Conservation (phyloP, 352 stramenopile species). For the Globisporangium abappressorium region DNA sequence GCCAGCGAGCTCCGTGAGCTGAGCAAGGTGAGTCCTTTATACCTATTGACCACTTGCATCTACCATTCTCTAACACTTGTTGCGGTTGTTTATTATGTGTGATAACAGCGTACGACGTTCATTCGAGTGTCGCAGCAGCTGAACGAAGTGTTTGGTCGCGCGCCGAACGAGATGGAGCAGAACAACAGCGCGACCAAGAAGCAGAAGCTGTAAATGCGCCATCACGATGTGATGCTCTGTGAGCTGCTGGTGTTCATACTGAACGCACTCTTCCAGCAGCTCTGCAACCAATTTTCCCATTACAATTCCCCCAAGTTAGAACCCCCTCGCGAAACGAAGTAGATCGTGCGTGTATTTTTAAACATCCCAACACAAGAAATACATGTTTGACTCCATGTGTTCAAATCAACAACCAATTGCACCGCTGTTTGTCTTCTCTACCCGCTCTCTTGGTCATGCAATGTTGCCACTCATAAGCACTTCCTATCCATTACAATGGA, state of each 20-base stretch:
- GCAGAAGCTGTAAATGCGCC: constrained; percentile 39
- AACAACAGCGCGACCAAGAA: constrained; percentile 43
- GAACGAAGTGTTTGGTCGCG: constrained; percentile 89
- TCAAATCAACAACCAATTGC: neutral
- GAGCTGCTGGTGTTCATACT: too few relatives aligned
- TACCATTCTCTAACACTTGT: neutral
- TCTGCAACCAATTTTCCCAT: neutral
- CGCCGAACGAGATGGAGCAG: constrained; percentile 75
- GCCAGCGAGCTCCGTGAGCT: constrained; percentile 88
- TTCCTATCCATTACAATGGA: neutral
- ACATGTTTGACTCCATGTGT: constrained; percentile 14
- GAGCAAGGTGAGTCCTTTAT: constrained; percentile 53
- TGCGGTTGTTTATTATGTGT: neutral
- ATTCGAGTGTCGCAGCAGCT: constrained; percentile 91
- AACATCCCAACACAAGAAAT: constrained; percentile 18
- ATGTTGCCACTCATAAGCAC: neutral
- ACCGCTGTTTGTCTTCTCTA: neutral
- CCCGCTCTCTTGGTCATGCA: neutral
- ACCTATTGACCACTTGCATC: neutral
- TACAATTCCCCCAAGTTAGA: constrained; percentile 2
- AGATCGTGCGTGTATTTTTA: constrained; percentile 17
- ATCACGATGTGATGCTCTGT: neutral
- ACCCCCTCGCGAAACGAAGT: constrained; percentile 10
- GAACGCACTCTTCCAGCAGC: too few relatives aligned
- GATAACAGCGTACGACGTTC: constrained; percentile 81